A percentile compares a stretch with the other conserved stretches of the same genome.
Evolutionary conservation across 1,139 yeast genomes (phyloP).

Genomic region (Magnusiomyces tetraspermus): DNA sequence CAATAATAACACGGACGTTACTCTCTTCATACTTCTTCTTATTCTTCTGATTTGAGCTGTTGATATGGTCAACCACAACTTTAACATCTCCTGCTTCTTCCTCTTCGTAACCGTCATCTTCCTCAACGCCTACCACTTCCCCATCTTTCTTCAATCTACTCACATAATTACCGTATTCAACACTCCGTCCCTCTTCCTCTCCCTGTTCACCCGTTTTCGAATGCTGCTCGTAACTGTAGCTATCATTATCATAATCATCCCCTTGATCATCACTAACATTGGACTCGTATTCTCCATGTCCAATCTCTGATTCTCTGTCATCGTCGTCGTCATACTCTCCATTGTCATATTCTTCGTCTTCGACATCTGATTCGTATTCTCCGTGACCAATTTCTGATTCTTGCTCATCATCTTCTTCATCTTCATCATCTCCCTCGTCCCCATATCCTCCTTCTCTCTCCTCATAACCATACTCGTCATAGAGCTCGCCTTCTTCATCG

Average conservation of each 20-base stretch:
- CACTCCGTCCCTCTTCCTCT: neutral
- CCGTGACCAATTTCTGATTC: neutral
- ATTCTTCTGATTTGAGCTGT: too few species aligned
- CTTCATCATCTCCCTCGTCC: neutral
- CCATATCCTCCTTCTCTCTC: neutral
- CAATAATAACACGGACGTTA: too few species aligned
- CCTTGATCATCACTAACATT: neutral
- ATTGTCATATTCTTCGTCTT: neutral
- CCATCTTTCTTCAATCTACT: too few species aligned
- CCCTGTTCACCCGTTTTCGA: neutral
- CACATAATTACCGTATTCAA: too few species aligned
- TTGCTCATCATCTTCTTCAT: neutral
- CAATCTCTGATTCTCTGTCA: neutral
- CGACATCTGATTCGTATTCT: neutral
- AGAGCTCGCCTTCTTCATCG: neutral
- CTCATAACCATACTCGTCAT: neutral
- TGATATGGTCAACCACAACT: too few species aligned
- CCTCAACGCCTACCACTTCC: too few species aligned
- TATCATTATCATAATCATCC: neutral
- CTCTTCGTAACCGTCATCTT: too few species aligned
- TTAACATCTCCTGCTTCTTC: too few species aligned
- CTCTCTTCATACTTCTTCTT: too few species aligned
- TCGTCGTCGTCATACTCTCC: neutral
- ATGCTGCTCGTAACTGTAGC: neutral
- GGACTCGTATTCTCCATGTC: neutral